Evolutionary conservation across 2,329 filamentous ascomycete genomes (phyloP).

Genomic region (Pseudocercospora ulei): DNA sequence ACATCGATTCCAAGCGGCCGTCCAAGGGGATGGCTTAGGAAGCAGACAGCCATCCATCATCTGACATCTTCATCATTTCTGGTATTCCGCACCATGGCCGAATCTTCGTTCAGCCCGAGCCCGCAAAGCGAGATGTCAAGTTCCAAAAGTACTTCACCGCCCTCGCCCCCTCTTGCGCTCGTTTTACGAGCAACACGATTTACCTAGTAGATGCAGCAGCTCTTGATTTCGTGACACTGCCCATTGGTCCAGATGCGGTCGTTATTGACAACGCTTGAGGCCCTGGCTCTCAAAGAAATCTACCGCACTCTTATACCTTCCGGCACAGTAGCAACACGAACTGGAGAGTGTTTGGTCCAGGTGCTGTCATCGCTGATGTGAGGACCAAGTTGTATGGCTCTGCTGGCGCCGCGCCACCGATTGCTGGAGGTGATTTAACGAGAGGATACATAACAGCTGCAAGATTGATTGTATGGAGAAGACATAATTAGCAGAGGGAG

Average conservation of each 20-base stretch:
- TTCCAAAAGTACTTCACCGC: slow-evolving; percentile 11
- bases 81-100: background rate
- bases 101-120: background rate
- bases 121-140: slow-evolving; percentile 5
- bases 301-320: slow-evolving; percentile 1
- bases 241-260: background rate
- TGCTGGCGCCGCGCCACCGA: background rate
- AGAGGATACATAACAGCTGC: too few species aligned
- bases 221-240: background rate
- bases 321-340: background rate
- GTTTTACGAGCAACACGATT: slow-evolving; percentile 11
- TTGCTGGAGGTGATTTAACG: slow-evolving; percentile 8
- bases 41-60: background rate
- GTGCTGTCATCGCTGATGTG: background rate
- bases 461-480: slow-evolving; percentile 1
- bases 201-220: slow-evolving; percentile 2
- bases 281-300: slow-evolving; percentile 4
- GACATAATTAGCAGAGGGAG: slow-evolving; percentile 1
- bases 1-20: too few species aligned
- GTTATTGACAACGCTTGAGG: slow-evolving; percentile 9
- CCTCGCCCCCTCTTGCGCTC: slow-evolving; percentile 1
- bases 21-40: too few species aligned
- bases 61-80: too few species aligned
- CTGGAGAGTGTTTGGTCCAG: slow-evolving; percentile 5
- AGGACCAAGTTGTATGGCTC: background rate